A percentile compares a stretch with the other conserved stretches of the same genome.
Evolutionary conservation across 257 asterid species (phyloP).

Genomic region (Haberlea rhodopensis): DNA sequence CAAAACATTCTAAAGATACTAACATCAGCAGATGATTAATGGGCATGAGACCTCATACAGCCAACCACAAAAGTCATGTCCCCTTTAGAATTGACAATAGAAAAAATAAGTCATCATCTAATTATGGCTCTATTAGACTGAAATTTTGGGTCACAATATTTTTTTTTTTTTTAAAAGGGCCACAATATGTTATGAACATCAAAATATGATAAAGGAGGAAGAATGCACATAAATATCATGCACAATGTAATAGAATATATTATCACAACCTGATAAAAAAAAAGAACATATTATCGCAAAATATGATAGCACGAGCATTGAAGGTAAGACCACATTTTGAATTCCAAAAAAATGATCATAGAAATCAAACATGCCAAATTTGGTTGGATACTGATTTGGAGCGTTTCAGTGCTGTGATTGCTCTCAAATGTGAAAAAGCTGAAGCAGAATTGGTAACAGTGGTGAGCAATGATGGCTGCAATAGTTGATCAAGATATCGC

Average conservation of each 20-base stretch:
- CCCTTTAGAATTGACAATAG: constrained; percentile 8
- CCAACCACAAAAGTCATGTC: constrained; percentile 9
- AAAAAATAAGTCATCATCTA: neutral
- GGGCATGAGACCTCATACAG: constrained; percentile 14
- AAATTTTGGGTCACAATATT: neutral
- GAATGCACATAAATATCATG: constrained; percentile 7
- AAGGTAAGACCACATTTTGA: constrained; percentile 20
- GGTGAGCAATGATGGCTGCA: constrained; percentile 94
- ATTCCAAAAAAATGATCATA: constrained; percentile 24
- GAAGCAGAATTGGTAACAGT: constrained; percentile 94
- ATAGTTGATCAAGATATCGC: constrained; percentile 92
- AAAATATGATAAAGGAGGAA: constrained; percentile 1
- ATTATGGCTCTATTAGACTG: constrained; percentile 8
- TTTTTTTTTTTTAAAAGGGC: no score
- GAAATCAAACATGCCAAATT: constrained; percentile 57
- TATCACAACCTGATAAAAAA: no score
- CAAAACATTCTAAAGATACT: constrained; percentile 1
- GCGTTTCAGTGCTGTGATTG: constrained; percentile 92
- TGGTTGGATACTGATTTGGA: constrained; percentile 74
- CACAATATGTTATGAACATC: constrained; percentile 8
- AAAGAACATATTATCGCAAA: no score
- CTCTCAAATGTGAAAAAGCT: constrained; percentile 92
- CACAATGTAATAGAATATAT: neutral
- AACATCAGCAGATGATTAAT: constrained; percentile 19
- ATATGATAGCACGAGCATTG: constrained; percentile 16